Percentiles rank a stretch among this genome's conserved stretches.
Conservation (phyloP, 768 basidiomycete genomes). For the Auriscalpium orientale region DNA sequence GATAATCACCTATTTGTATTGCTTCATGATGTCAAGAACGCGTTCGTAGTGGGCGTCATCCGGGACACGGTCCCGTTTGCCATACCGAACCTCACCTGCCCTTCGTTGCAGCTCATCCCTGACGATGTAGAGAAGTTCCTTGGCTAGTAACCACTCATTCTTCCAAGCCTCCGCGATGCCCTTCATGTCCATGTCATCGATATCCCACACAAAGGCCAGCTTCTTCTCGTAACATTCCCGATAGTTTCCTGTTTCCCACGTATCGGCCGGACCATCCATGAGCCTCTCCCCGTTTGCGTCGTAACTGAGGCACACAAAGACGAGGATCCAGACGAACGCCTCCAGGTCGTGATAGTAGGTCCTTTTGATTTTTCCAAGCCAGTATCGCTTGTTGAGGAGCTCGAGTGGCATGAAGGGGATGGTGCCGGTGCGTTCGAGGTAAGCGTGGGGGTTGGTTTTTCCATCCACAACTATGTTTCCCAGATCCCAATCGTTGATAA, state of each 20-base stretch:
- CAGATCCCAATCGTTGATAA: slow-evolving; percentile 1
- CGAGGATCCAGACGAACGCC: not conserved
- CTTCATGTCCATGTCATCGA: too few relatives aligned
- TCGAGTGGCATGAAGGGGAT: not conserved
- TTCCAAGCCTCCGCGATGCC: too few relatives aligned
- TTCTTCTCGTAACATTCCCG: too few relatives aligned
- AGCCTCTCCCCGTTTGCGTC: not conserved
- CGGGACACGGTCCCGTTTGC: too few relatives aligned
- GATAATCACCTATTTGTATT: slow-evolving; percentile 47
- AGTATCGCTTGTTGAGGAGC: not conserved
- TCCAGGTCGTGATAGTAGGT: not conserved
- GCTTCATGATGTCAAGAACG: slow-evolving; percentile 33
- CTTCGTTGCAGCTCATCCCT: too few relatives aligned
- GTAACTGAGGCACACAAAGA: not conserved
- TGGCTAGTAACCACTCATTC: too few relatives aligned
- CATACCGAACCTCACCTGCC: too few relatives aligned
- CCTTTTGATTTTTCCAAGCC: not conserved
- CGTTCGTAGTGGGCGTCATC: not conserved
- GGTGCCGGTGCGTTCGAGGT: not conserved
- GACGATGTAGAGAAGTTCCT: too few relatives aligned
- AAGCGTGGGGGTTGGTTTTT: not conserved
- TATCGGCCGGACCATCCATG: too few relatives aligned
- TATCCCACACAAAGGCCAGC: too few relatives aligned
- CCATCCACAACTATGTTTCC: not conserved
- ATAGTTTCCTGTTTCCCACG: too few relatives aligned